A percentile compares a stretch with the other conserved stretches of the same genome.
Evolutionary conservation across 805 yeast species (phyloP).

Genomic region (Cyberlindnera misumaiensis): DNA sequence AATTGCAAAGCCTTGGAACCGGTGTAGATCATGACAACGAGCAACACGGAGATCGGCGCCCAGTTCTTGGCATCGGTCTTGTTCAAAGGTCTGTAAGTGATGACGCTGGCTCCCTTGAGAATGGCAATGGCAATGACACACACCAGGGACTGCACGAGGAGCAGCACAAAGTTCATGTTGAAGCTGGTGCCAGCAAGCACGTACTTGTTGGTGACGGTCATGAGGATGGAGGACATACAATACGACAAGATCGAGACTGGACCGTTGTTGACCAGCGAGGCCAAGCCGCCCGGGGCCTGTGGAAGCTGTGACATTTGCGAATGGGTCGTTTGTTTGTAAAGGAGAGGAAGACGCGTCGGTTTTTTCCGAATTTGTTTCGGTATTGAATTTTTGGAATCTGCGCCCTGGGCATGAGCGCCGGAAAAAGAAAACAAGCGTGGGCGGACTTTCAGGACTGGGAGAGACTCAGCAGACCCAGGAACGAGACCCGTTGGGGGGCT

Average conservation of each 20-base stretch:
- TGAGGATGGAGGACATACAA: slow-evolving; percentile 90
- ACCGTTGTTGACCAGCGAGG: slow-evolving; percentile 37
- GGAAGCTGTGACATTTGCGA: slow-evolving; percentile 12
- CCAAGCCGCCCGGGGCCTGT: slow-evolving; percentile 16
- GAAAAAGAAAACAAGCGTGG: too few relatives aligned
- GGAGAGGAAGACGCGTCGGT: not conserved
- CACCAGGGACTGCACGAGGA: slow-evolving; percentile 84
- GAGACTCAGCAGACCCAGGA: too few relatives aligned
- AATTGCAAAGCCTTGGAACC: slow-evolving; percentile 90
- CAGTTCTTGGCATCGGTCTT: slow-evolving; percentile 88
- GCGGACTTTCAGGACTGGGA: too few relatives aligned
- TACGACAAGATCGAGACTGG: slow-evolving; percentile 70
- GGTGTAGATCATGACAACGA: slow-evolving; percentile 93
- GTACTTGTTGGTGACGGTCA: slow-evolving; percentile 96
- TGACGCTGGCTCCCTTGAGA: slow-evolving; percentile 68
- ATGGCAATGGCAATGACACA: slow-evolving; percentile 68
- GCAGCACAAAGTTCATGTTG: slow-evolving; percentile 79
- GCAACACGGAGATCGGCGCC: slow-evolving; percentile 86
- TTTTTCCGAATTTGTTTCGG: too few relatives aligned
- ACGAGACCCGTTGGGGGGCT: too few relatives aligned
- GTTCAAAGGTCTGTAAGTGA: slow-evolving; percentile 83
- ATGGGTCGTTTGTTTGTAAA: not conserved
- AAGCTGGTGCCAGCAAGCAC: slow-evolving; percentile 70
- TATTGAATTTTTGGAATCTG: too few relatives aligned
- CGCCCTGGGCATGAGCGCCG: too few relatives aligned